Percentiles rank a stretch among this genome's conserved stretches.
Conservation (phyloP, 2,329 filamentous ascomycete species). For the Thermothelomyces thermophilus region DNA sequence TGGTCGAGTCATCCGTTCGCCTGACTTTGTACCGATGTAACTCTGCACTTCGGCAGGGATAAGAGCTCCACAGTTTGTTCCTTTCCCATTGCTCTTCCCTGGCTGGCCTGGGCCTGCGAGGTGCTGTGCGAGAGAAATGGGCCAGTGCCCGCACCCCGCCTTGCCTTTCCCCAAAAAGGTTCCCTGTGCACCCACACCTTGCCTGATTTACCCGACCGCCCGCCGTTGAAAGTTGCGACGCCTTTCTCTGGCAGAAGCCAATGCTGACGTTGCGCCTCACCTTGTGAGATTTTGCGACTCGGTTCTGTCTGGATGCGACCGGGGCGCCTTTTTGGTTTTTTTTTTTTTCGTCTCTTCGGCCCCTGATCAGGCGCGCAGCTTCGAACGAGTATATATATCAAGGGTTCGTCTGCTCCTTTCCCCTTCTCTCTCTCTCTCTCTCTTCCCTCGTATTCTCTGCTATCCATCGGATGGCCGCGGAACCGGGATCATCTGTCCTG, state of each 20-base stretch:
- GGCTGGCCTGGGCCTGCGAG: no score
- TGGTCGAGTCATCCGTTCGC: constrained; percentile 19
- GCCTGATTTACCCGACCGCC: constrained; percentile 7
- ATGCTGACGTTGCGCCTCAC: constrained; percentile 22
- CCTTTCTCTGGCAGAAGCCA: background rate
- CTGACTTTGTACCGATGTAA: background rate
- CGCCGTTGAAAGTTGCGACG: background rate
- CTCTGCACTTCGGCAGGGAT: constrained; percentile 10
- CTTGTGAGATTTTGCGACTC: constrained; percentile 18
- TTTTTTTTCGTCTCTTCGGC: no score
- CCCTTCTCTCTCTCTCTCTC: no score
- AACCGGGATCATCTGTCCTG: constrained; percentile 1
- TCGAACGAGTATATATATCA: constrained; percentile 15
- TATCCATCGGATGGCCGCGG: background rate
- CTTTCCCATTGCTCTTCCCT: background rate
- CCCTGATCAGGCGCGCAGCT: background rate
- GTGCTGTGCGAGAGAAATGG: no score
- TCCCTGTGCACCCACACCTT: constrained; percentile 9
- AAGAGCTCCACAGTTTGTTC: constrained; percentile 3
- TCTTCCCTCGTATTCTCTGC: no score
- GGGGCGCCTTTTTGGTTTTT: constrained; percentile 18
- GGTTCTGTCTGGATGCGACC: constrained; percentile 7
- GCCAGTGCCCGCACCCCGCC: constrained; percentile 12
- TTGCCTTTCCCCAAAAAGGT: constrained; percentile 8
- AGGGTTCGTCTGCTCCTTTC: constrained; percentile 15